Conservation (phyloP, 768 basidiomycete species). For the Termitomyces sp. region DNA sequence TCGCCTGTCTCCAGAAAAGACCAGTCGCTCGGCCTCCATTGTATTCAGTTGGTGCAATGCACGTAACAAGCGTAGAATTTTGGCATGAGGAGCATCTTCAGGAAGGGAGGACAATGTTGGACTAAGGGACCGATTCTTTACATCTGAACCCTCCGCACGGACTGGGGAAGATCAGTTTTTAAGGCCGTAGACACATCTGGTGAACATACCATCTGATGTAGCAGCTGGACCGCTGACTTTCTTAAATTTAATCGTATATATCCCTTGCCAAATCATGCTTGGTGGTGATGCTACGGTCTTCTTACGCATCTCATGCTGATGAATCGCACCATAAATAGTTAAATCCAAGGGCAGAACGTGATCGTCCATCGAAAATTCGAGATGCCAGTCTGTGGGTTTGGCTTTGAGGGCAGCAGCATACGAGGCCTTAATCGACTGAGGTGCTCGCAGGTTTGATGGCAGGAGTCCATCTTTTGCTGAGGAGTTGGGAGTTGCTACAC, state of each 20-base stretch:
- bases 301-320: constrained; percentile 85
- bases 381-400: constrained; percentile 94
- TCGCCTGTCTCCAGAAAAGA: constrained; percentile 47
- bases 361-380: constrained; percentile 94
- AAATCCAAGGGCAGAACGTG: constrained; percentile 79
- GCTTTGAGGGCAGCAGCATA: constrained; percentile 94
- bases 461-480: constrained; percentile 36
- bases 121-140: constrained; percentile 57
- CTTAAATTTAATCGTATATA: constrained; percentile 91
- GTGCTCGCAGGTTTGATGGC: constrained; percentile 23
- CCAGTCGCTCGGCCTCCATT: constrained; percentile 61
- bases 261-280: constrained; percentile 82
- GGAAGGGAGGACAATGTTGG: constrained; percentile 77
- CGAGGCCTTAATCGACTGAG: constrained; percentile 49
- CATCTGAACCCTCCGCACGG: constrained; percentile 40
- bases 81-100: constrained; percentile 80
- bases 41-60: constrained; percentile 83
- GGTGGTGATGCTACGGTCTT: constrained; percentile 59
- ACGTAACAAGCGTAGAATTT: constrained; percentile 86
- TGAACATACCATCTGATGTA: constrained; percentile 53
- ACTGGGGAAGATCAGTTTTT: constrained; percentile 18
- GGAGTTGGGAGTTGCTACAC: constrained; percentile 83
- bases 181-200: neutral
- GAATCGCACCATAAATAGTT: constrained; percentile 95
- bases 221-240: constrained; percentile 85